Percentiles rank a stretch among this genome's conserved stretches.
phyloP scores from a whole-genome alignment of 192 early-diverging fungal genomes.

The Paraglomus brasilianum region DNA sequence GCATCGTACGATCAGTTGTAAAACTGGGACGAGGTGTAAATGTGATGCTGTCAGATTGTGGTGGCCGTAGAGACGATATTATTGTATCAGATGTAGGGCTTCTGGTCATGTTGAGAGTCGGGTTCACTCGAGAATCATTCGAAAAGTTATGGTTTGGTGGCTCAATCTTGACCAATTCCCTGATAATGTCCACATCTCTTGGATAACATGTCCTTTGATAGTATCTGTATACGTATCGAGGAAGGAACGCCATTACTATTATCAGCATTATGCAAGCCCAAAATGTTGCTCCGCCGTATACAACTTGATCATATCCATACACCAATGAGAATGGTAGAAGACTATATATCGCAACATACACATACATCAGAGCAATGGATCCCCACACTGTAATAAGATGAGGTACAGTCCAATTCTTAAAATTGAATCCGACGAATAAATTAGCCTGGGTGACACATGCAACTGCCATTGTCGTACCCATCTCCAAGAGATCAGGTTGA shows the following conservation, averaged over 20 bases:
- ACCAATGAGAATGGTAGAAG: constrained; percentile 46
- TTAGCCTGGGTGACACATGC: constrained; percentile 76
- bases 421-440: constrained; percentile 69
- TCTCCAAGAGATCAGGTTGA: constrained; percentile 46
- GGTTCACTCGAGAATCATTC: background rate
- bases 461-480: constrained; percentile 75
- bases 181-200: constrained; percentile 57
- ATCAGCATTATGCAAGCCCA: constrained; percentile 67
- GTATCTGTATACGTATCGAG: constrained; percentile 64
- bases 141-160: background rate
- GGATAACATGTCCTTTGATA: constrained; percentile 57
- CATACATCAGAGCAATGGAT: constrained; percentile 64
- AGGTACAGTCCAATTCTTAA: constrained; percentile 77
- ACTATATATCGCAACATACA: constrained; percentile 43
- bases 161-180: constrained; percentile 42
- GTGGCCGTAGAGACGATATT: background rate
- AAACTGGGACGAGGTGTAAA: background rate
- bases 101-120: background rate
- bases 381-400: constrained; percentile 58
- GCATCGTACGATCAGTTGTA: constrained; percentile 17
- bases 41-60: background rate
- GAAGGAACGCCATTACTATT: constrained; percentile 64
- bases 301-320: constrained; percentile 62
- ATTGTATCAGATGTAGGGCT: background rate
- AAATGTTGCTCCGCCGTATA: constrained; percentile 64